A percentile compares a stretch with the other conserved stretches of the same genome.
These are phyloP conservation scores for Leptographium lundbergii DNA, from an alignment of 2,329 filamentous ascomycete species.

Conservation along the genomic window DNA sequence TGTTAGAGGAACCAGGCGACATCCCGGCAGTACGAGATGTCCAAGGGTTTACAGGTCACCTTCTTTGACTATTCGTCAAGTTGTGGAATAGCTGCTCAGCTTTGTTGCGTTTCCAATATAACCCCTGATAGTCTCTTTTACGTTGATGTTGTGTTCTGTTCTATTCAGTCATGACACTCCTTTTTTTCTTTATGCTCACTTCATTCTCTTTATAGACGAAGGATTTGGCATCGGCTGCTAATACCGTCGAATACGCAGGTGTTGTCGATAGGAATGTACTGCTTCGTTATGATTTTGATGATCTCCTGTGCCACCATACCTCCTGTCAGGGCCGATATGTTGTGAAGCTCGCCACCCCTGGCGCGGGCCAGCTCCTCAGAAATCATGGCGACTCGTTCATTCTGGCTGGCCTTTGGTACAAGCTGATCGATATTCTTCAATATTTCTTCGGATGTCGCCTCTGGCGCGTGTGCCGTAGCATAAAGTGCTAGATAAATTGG, in stretches of 20 bases:
- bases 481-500: slow-evolving; percentile 57
- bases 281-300: slow-evolving; percentile 73
- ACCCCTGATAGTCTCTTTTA: neutral
- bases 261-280: slow-evolving; percentile 60
- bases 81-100: no score
- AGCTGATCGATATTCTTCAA: slow-evolving; percentile 29
- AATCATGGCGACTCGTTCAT: slow-evolving; percentile 38
- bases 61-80: no score
- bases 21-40: no score
- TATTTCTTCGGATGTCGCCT: slow-evolving; percentile 39
- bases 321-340: slow-evolving; percentile 74
- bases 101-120: no score
- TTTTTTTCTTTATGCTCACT: neutral
- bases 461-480: slow-evolving; percentile 34
- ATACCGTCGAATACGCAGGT: slow-evolving; percentile 61
- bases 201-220: slow-evolving; percentile 30
- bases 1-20: no score
- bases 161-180: slow-evolving; percentile 4
- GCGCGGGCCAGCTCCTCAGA: slow-evolving; percentile 62
- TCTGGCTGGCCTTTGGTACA: slow-evolving; percentile 31
- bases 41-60: no score
- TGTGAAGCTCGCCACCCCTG: slow-evolving; percentile 78
- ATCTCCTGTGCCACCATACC: slow-evolving; percentile 95
- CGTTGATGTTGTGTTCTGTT: neutral
- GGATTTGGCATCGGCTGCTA: slow-evolving; percentile 45